These are phyloP conservation scores for Nematocida displodere DNA, from an alignment of 371 early-diverging fungal genomes.

Conservation along the genomic window DNA sequence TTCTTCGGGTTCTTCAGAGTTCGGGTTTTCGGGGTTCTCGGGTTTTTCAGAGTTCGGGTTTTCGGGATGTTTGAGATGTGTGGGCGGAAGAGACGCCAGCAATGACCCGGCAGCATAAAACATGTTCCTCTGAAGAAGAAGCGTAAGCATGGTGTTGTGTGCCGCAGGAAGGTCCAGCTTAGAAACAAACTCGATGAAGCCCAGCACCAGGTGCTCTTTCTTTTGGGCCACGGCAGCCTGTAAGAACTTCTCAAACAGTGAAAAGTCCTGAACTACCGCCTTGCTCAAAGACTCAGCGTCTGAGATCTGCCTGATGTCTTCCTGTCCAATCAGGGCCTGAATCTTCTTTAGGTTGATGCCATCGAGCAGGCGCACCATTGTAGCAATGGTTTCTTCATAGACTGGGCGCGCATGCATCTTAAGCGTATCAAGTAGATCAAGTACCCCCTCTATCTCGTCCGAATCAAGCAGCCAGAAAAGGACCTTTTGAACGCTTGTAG, in stretches of 20 bases:
- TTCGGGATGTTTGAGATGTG: too few relatives aligned
- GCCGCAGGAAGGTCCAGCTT: conserved; percentile 6
- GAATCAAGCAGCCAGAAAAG: conserved; percentile 23
- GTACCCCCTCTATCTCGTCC: conserved; percentile 16
- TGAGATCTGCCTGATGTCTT: not conserved
- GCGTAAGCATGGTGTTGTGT: not conserved
- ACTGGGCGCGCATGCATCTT: not conserved
- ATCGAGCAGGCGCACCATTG: conserved; percentile 32
- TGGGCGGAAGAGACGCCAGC: not conserved
- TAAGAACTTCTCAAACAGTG: conserved; percentile 21
- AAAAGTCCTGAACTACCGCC: conserved; percentile 12
- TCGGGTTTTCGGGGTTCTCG: too few relatives aligned
- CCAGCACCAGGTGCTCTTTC: conserved; percentile 19
- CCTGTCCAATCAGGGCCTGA: not conserved
- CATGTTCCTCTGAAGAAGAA: conserved; percentile 28
- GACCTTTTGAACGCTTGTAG: conserved; percentile 4
- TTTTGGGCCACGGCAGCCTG: conserved; percentile 7
- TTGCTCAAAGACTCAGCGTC: conserved; percentile 11
- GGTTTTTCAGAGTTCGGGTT: too few relatives aligned
- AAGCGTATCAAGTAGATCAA: conserved; percentile 6
- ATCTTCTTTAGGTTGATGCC: conserved; percentile 22
- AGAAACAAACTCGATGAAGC: conserved; percentile 16
- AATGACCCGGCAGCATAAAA: conserved; percentile 26
- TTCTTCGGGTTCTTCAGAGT: too few relatives aligned
- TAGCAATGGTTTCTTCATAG: conserved; percentile 22